Percentiles rank a stretch among this genome's conserved stretches.
phyloP scores from a whole-genome alignment of 257 asterid genomes.

The Solanum chiquidenum region DNA sequence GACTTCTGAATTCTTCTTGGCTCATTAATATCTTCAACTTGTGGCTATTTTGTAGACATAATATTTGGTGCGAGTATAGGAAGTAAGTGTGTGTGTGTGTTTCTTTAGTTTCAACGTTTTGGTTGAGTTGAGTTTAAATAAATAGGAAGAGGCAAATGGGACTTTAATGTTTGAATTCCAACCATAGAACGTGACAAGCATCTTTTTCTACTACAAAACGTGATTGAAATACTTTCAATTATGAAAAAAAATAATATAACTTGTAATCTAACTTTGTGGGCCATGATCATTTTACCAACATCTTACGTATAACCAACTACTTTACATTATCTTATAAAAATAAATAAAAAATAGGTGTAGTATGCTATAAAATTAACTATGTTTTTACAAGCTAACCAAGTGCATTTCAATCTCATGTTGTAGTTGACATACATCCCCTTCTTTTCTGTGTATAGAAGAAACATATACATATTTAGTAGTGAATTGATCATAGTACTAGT shows the following conservation, averaged over 20 bases:
- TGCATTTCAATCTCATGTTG: background rate
- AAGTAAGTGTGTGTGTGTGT: background rate
- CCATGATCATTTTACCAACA: background rate
- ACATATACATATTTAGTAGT: background rate
- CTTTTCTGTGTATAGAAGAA: background rate
- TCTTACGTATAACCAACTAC: background rate
- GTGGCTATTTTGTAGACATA: background rate
- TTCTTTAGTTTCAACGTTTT: background rate
- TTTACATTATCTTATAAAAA: background rate
- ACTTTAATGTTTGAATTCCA: conserved; percentile 11
- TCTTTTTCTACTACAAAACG: conserved; percentile 6
- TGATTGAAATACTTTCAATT: background rate
- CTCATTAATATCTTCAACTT: background rate
- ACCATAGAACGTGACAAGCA: conserved; percentile 43
- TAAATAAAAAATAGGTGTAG: background rate
- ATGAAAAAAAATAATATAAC: background rate
- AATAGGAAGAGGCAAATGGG: conserved; percentile 8
- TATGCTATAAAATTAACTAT: background rate
- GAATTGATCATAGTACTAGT: background rate
- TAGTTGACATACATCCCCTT: background rate
- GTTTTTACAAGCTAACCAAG: background rate
- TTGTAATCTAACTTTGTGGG: background rate
- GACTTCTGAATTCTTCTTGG: background rate
- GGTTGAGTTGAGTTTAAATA: conserved; percentile 27
- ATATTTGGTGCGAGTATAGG: background rate